Conservation (phyloP, 257 asterid species). For the Capsicum chinense region DNA sequence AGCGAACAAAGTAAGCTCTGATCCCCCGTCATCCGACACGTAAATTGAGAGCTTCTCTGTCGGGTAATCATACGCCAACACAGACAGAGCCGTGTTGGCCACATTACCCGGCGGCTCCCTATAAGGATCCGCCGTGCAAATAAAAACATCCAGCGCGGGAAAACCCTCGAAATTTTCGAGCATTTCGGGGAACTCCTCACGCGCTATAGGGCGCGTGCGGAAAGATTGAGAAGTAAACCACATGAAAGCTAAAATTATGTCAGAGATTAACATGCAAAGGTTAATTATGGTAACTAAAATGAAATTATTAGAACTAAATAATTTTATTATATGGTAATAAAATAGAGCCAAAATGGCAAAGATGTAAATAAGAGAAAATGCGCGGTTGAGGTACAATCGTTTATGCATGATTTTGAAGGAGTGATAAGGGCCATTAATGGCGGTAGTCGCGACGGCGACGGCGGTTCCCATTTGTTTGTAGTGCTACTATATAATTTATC, state of each 20-base stretch:
- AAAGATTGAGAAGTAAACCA: constrained; percentile 61
- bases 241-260: constrained; percentile 62
- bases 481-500: no score
- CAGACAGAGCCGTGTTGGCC: constrained; percentile 70
- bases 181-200: constrained; percentile 47
- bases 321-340: constrained; percentile 50
- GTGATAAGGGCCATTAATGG: background rate
- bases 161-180: constrained; percentile 25
- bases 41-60: constrained; percentile 63
- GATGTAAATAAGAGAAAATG: constrained; percentile 56
- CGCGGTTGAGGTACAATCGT: constrained; percentile 50
- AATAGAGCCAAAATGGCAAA: constrained; percentile 48
- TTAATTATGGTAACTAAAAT: constrained; percentile 29
- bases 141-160: constrained; percentile 64
- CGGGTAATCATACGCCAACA: constrained; percentile 79
- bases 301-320: constrained; percentile 44
- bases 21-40: constrained; percentile 81
- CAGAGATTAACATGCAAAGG: constrained; percentile 48
- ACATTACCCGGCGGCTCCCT: constrained; percentile 69
- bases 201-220: constrained; percentile 62
- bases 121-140: constrained; percentile 80
- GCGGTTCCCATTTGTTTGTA: background rate
- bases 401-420: no score
- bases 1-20: constrained; percentile 68
- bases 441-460: no score